Evolutionary conservation across 192 early-diverging fungal species (phyloP).

Genomic region (Coemansia aciculifera): DNA sequence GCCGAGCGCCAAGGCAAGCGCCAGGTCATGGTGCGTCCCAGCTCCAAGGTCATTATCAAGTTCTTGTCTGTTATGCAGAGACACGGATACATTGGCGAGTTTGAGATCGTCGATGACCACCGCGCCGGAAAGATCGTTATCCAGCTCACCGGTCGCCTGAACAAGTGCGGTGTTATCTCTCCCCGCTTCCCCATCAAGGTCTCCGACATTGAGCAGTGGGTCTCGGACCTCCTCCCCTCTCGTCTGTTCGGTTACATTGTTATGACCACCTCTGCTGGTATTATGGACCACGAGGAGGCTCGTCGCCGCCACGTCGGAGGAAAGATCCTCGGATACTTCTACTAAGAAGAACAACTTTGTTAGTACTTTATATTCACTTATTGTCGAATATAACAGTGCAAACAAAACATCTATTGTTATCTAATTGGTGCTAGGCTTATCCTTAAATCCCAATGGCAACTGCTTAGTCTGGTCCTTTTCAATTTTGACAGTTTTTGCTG

Average conservation of each 20-base stretch:
- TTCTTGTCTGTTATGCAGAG: conserved; percentile 99
- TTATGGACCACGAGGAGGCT: conserved; percentile 99
- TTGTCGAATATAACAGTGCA: conserved; percentile 6
- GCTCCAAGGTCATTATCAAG: conserved; percentile 98
- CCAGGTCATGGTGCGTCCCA: conserved; percentile 95
- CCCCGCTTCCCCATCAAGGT: conserved; percentile 98
- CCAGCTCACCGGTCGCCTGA: conserved; percentile 96
- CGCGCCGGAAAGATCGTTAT: conserved; percentile 97
- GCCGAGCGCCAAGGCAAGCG: conserved; percentile 98
- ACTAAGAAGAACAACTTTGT: conserved; percentile 54
- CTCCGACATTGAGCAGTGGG: conserved; percentile 94
- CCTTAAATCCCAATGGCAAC: conserved; percentile 40
- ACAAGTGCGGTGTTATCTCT: conserved; percentile 99
- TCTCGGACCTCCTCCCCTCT: conserved; percentile 94
- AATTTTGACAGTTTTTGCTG: background rate
- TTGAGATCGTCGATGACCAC: conserved; percentile 98
- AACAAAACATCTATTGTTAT: background rate
- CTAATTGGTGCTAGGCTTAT: background rate
- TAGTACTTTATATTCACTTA: conserved; percentile 6
- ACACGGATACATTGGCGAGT: conserved; percentile 99
- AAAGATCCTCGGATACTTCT: conserved; percentile 96
- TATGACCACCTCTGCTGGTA: conserved; percentile 91
- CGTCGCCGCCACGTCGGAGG: conserved; percentile 96
- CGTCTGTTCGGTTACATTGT: conserved; percentile 98
- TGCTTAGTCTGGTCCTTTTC: background rate